Evolutionary conservation across 441 rosid species (phyloP).

Genomic region (Corymbia citriodora): DNA sequence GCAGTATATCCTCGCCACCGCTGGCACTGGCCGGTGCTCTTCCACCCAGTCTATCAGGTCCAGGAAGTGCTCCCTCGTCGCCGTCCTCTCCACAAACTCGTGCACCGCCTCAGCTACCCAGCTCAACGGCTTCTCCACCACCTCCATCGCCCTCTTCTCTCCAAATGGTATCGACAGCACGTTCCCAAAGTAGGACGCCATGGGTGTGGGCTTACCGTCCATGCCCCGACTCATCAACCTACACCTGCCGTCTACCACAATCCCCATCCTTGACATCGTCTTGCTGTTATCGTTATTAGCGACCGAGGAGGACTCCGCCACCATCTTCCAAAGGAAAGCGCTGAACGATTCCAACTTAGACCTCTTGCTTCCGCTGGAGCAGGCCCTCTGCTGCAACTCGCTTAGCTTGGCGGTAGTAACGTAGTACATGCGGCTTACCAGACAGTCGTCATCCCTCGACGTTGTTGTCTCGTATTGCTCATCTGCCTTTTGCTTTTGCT

Average conservation of each 20-base stretch:
- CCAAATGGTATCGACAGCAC: constrained; percentile 68
- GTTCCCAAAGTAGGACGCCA: constrained; percentile 64
- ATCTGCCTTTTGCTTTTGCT: background rate
- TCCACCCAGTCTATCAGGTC: constrained; percentile 86
- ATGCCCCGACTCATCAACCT: constrained; percentile 23
- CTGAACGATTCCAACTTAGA: constrained; percentile 64
- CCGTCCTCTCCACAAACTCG: constrained; percentile 34
- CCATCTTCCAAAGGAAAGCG: constrained; percentile 70
- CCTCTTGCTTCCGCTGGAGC: constrained; percentile 17
- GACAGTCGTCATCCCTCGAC: constrained; percentile 7
- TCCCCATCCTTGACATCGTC: constrained; percentile 42
- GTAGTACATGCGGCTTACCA: constrained; percentile 58
- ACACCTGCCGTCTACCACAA: constrained; percentile 74
- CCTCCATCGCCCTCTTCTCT: constrained; percentile 24
- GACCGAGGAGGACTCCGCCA: constrained; percentile 25
- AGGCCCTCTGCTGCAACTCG: constrained; percentile 48
- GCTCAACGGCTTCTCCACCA: constrained; percentile 42
- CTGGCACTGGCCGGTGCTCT: constrained; percentile 55
- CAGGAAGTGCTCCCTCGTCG: constrained; percentile 65
- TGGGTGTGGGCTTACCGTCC: background rate
- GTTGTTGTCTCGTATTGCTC: background rate
- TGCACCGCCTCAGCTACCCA: constrained; percentile 64
- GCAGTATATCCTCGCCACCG: constrained; percentile 46
- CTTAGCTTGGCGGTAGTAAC: constrained; percentile 30
- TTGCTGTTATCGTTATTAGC: background rate